A percentile compares a stretch with the other conserved stretches of the same genome.
Conservation (phyloP, 257 asterid species). For the Nicotiana noctiflora region DNA sequence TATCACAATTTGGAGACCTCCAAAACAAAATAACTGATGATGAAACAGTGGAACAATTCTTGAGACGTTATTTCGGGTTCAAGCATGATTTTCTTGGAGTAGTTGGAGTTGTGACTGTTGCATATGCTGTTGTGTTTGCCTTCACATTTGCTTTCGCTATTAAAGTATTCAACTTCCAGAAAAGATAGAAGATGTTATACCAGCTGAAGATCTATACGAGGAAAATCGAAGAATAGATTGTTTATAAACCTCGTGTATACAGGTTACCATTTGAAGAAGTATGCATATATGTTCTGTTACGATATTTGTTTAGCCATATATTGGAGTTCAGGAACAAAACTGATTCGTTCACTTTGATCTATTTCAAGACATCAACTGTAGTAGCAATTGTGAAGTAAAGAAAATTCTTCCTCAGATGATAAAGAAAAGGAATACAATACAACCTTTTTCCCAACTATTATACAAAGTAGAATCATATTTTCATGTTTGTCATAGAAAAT, state of each 20-base stretch:
- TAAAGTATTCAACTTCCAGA: constrained; percentile 53
- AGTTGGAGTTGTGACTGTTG: constrained; percentile 31
- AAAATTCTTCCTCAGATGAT: not conserved
- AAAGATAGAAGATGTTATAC: constrained; percentile 19
- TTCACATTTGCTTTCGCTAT: constrained; percentile 36
- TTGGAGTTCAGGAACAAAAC: too few relatives aligned
- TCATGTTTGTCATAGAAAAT: not conserved
- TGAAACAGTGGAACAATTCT: constrained; percentile 30
- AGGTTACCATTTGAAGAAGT: not conserved
- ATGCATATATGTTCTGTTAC: not conserved
- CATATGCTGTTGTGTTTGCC: constrained; percentile 28
- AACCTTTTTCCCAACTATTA: not conserved
- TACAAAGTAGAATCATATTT: not conserved
- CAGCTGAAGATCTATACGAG: not conserved
- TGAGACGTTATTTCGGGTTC: constrained; percentile 43
- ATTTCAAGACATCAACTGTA: too few relatives aligned
- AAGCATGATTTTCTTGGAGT: constrained; percentile 42
- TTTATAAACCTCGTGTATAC: not conserved
- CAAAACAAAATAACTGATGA: not conserved
- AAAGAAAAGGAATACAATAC: not conserved
- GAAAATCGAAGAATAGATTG: not conserved
- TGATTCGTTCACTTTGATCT: too few relatives aligned
- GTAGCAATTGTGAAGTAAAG: not conserved
- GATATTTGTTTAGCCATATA: too few relatives aligned
- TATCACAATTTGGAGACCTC: constrained; percentile 55